Base-by-base conservation (phyloP, 164 flowering plant genomes). In the Echeveria elegans region DNA sequence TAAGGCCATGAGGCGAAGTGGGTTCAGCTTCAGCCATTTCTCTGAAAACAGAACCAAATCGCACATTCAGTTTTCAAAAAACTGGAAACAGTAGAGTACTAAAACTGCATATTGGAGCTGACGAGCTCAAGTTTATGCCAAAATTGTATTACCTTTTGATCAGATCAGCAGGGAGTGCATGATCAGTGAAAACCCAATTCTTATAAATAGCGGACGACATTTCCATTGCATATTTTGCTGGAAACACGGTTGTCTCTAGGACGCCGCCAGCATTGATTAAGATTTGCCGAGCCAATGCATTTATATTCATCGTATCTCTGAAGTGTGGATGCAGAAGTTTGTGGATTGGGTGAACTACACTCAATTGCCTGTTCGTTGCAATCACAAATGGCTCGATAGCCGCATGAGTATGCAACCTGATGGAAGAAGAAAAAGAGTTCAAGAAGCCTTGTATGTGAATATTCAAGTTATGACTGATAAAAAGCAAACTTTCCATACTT, bases 311-410 rank as follows among this genome's bases (percentile, higher is more conserved):
- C 23, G 99, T 89, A 72, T 94, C 93, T 18, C 87, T 82, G 75
- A 82, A 94, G 53, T 94, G 97, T 15, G 99, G 97, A 29, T 83
- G 84, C 76, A 94, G 64, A 45, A 94, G 95, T 78, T 94, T 89
- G 68, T 81, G 70, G 66, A 91, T 85, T 12, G 96, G 97, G 69
- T 94, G 97, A 66, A 91, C 72, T 66, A 81, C 86, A 65, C 97
- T 91, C 70, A 91, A 63, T 67, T 89, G 95, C 66, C 96, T 77
- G 56, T 89, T 82, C 18, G 92, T 82, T 12, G 96, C 96, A 53
- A 94, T 94, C 36, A 86, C 74, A 70, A 89, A 89, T 67, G 97
- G 96, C 79, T 94, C 96, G 19, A 90, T 88, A 11, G 74, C 82
- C 8, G 95, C 96, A 76, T 91, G 98, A 1, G 97, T 91, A 75